Conservation (phyloP, 768 basidiomycete genomes). For the Epithele typhae region DNA sequence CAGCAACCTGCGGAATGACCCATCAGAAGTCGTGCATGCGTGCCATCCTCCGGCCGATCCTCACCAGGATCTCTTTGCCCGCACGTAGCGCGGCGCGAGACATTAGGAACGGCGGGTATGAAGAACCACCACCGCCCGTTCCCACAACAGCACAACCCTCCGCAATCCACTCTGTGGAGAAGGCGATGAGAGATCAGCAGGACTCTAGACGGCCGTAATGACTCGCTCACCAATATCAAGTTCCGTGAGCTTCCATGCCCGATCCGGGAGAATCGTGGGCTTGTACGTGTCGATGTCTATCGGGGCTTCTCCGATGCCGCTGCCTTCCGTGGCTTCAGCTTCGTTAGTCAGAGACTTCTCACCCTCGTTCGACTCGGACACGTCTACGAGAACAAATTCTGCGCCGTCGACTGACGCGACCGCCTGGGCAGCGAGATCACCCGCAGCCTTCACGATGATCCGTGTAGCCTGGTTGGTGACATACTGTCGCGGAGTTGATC, state of each 20-base stretch:
- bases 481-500: constrained; percentile 28
- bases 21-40: not conserved
- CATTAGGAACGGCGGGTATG: constrained; percentile 47
- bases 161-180: constrained; percentile 53
- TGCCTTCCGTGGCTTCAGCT: not conserved
- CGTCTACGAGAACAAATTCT: constrained; percentile 1
- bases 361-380: constrained; percentile 3
- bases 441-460: constrained; percentile 59
- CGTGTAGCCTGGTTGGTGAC: constrained; percentile 47
- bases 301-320: not conserved
- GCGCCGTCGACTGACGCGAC: constrained; percentile 4
- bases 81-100: constrained; percentile 48
- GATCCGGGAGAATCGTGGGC: constrained; percentile 14
- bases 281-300: constrained; percentile 22
- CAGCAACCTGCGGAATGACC: constrained; percentile 17
- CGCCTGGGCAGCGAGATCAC: constrained; percentile 35
- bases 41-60: too few species aligned
- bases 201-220: not conserved
- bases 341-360: constrained; percentile 8
- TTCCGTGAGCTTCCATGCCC: constrained; percentile 22
- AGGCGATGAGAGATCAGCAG: constrained; percentile 8
- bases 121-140: constrained; percentile 59
- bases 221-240: constrained; percentile 33
- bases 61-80: constrained; percentile 30
- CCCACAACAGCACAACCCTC: constrained; percentile 62